Conservation (phyloP, 2,329 filamentous ascomycete species). For the Diplocarpon mali region DNA sequence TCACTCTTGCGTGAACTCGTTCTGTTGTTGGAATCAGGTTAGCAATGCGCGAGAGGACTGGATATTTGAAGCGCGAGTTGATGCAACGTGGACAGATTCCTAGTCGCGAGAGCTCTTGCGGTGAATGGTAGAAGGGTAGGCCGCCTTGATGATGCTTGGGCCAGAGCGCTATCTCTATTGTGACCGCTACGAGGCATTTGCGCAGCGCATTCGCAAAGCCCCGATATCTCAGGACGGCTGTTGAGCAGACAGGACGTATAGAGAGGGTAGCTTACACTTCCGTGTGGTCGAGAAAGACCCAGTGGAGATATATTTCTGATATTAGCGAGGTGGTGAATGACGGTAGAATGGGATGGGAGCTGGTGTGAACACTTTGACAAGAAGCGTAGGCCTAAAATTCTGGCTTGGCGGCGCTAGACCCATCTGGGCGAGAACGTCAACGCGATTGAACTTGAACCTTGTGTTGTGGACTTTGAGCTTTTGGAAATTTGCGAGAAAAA, state of each 20-base stretch:
- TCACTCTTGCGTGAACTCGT: slow-evolving; percentile 23
- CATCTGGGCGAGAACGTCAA: background rate
- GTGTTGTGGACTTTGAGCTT: background rate
- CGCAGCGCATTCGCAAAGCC: slow-evolving; percentile 13
- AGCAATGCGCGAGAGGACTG: slow-evolving; percentile 12
- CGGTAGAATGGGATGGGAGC: slow-evolving; percentile 16
- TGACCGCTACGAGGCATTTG: slow-evolving; percentile 9
- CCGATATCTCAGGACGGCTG: slow-evolving; percentile 4
- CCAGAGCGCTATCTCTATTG: slow-evolving; percentile 12
- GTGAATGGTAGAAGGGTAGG: slow-evolving; percentile 15
- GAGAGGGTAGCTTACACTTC: slow-evolving; percentile 20
- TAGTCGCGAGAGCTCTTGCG: slow-evolving; percentile 6
- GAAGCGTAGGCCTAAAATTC: slow-evolving; percentile 1
- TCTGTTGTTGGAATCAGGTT: slow-evolving; percentile 11
- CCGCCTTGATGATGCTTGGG: slow-evolving; percentile 14
- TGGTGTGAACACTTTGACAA: slow-evolving; percentile 16
- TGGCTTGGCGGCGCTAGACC: slow-evolving; percentile 4
- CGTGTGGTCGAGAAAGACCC: slow-evolving; percentile 21
- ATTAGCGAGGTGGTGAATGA: slow-evolving; percentile 24
- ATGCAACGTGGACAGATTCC: slow-evolving; percentile 21
- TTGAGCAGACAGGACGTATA: slow-evolving; percentile 3
- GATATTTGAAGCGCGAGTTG: background rate
- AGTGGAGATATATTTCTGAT: slow-evolving; percentile 23
- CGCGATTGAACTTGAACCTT: slow-evolving; percentile 1
- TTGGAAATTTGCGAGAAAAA: no score